Evolutionary conservation across 148 eudicot species (phyloP).

Genomic region (Talinum fruticosum): DNA sequence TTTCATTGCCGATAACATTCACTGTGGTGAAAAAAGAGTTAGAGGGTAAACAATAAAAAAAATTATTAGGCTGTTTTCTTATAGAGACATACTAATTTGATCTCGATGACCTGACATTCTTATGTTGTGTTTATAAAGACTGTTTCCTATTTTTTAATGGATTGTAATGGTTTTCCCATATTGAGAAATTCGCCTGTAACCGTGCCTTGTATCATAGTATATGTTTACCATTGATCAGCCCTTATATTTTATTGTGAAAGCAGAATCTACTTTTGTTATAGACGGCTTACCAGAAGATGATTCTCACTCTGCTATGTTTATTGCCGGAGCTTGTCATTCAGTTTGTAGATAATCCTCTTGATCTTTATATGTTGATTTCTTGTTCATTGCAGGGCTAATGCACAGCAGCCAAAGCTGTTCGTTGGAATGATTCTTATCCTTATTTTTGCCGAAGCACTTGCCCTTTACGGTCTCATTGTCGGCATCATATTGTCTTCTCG

Average conservation of each 20-base stretch:
- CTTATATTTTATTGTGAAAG: not conserved
- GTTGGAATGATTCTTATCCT: slow-evolving; percentile 57
- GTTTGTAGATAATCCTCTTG: not conserved
- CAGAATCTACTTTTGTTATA: not conserved
- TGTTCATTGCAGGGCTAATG: slow-evolving; percentile 42
- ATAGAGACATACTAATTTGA: not conserved
- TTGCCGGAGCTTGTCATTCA: not conserved
- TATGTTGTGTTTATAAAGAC: not conserved
- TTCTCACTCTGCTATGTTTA: not conserved
- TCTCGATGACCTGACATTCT: not conserved
- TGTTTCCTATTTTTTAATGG: not conserved
- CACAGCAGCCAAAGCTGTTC: slow-evolving; percentile 56
- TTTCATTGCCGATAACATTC: not conserved
- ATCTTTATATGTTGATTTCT: not conserved
- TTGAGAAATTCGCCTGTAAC: not conserved
- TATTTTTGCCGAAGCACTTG: slow-evolving; percentile 57
- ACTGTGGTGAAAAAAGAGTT: not conserved
- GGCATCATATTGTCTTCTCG: slow-evolving; percentile 56
- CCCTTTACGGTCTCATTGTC: slow-evolving; percentile 55
- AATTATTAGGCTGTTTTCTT: not conserved
- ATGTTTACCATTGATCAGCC: not conserved
- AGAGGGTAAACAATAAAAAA: not conserved
- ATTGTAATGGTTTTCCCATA: not conserved
- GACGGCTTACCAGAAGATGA: not conserved
- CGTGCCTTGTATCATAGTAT: not conserved